Evolutionary conservation across 768 basidiomycete species (phyloP).

Genomic region (Pleurotus sapidus): DNA sequence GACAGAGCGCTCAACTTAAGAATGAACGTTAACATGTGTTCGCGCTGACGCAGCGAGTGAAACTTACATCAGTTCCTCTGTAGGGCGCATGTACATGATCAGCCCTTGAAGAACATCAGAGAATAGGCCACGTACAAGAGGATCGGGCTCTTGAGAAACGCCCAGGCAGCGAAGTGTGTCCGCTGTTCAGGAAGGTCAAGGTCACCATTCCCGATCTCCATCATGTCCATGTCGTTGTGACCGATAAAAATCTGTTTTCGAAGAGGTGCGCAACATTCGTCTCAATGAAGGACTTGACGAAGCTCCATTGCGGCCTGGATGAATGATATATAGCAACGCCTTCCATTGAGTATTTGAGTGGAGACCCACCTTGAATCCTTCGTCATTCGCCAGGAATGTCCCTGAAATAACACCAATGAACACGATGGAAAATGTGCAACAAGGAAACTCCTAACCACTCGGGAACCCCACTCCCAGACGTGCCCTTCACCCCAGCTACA

Average conservation of each 20-base stretch:
- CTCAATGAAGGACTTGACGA: constrained; percentile 42
- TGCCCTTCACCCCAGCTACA: constrained; percentile 56
- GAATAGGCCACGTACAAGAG: constrained; percentile 31
- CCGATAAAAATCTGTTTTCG: constrained; percentile 41
- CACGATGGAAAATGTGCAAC: neutral
- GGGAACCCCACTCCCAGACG: constrained; percentile 59
- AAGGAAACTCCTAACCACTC: constrained; percentile 32
- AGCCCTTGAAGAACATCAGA: neutral
- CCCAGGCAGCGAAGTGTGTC: constrained; percentile 59
- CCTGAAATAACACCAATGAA: constrained; percentile 25
- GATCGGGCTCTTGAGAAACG: constrained; percentile 56
- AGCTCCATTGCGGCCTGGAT: constrained; percentile 43
- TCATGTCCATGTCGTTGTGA: constrained; percentile 63
- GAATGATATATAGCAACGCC: neutral
- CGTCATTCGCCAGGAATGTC: constrained; percentile 55
- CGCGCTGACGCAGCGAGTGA: neutral
- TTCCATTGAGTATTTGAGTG: neutral
- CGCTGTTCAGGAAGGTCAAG: constrained; percentile 48
- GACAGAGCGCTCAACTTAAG: constrained; percentile 39
- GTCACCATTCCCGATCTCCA: constrained; percentile 50
- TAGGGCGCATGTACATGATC: neutral
- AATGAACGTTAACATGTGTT: neutral
- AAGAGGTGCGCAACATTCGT: constrained; percentile 39
- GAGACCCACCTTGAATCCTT: constrained; percentile 36
- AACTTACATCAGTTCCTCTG: constrained; percentile 37